A percentile compares a stretch with the other conserved stretches of the same genome.
phyloP scores from a whole-genome alignment of 306 rosid genomes.

The Quercus berberidifolia region DNA sequence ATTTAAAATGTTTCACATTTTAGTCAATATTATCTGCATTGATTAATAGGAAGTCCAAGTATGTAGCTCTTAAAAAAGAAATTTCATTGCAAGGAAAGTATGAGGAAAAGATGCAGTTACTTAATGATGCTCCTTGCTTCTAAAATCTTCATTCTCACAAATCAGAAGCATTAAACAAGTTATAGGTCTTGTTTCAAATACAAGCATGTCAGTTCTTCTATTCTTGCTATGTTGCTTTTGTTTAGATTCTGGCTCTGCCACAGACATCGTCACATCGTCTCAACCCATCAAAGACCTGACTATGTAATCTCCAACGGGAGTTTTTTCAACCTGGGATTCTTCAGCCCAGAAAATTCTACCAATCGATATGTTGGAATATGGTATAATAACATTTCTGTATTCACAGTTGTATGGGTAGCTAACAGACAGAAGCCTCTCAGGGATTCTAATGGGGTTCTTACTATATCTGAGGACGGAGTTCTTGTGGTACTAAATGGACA shows the following conservation, averaged over 20 bases:
- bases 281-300: slow-evolving; percentile 17
- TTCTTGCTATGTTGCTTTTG: slow-evolving; percentile 4
- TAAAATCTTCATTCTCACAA: too few relatives aligned
- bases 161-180: not conserved
- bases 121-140: too few relatives aligned
- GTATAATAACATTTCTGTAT: slow-evolving; percentile 11
- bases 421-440: slow-evolving; percentile 31
- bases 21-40: too few relatives aligned
- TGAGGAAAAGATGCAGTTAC: too few relatives aligned
- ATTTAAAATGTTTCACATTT: not conserved
- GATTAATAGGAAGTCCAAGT: too few relatives aligned
- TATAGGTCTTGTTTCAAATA: slow-evolving; percentile 20
- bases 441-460: slow-evolving; percentile 23
- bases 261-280: slow-evolving; percentile 10
- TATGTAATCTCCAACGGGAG: not conserved
- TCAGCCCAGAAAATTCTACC: slow-evolving; percentile 19
- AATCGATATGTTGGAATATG: slow-evolving; percentile 39
- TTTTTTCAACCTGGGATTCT: slow-evolving; percentile 39
- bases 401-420: slow-evolving; percentile 37
- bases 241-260: slow-evolving; percentile 1
- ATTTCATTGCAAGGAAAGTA: too few relatives aligned
- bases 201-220: not conserved
- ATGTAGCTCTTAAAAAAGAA: too few relatives aligned
- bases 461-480: slow-evolving; percentile 8
- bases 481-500: slow-evolving; percentile 22